A percentile compares a stretch with the other conserved stretches of the same genome.
Evolutionary conservation across 2,329 filamentous ascomycete genomes (phyloP).

Genomic region (Exophiala oligosperma): DNA sequence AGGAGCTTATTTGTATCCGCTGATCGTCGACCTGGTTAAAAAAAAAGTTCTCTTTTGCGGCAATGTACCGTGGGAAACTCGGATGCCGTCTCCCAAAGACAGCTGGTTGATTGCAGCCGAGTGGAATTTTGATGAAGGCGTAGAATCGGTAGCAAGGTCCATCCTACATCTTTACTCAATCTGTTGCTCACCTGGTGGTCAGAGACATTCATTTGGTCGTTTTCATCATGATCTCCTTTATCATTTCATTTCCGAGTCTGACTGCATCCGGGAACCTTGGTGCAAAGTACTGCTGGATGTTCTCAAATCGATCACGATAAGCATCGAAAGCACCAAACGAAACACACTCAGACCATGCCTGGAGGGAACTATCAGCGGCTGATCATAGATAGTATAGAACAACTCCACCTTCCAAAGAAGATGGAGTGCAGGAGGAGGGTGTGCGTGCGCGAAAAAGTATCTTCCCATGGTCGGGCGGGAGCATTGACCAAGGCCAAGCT

Average conservation of each 20-base stretch:
- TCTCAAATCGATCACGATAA: conserved; percentile 87
- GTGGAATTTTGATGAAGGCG: too few species aligned
- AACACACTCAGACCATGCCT: conserved; percentile 94
- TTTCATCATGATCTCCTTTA: conserved; percentile 88
- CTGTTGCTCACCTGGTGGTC: background rate
- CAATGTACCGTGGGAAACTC: too few species aligned
- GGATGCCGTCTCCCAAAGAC: background rate
- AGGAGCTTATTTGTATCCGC: too few species aligned
- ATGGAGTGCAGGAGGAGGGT: conserved; percentile 4
- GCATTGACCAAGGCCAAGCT: too few species aligned
- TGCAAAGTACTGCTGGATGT: conserved; percentile 88
- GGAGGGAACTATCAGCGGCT: conserved; percentile 7
- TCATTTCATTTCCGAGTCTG: conserved; percentile 92
- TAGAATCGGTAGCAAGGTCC: background rate
- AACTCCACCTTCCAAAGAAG: background rate
- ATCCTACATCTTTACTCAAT: background rate
- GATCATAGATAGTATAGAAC: background rate
- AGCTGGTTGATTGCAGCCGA: too few species aligned
- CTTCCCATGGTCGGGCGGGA: background rate
- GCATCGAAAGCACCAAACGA: conserved; percentile 88
- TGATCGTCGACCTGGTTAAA: too few species aligned
- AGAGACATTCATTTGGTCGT: conserved; percentile 41
- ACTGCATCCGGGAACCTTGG: conserved; percentile 86
- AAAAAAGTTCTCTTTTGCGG: too few species aligned
- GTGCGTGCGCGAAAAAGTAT: background rate